Percentiles rank a stretch among this genome's conserved stretches.
phyloP scores from a whole-genome alignment of 208 protist genomes.

The Trypanosoma avium region DNA sequence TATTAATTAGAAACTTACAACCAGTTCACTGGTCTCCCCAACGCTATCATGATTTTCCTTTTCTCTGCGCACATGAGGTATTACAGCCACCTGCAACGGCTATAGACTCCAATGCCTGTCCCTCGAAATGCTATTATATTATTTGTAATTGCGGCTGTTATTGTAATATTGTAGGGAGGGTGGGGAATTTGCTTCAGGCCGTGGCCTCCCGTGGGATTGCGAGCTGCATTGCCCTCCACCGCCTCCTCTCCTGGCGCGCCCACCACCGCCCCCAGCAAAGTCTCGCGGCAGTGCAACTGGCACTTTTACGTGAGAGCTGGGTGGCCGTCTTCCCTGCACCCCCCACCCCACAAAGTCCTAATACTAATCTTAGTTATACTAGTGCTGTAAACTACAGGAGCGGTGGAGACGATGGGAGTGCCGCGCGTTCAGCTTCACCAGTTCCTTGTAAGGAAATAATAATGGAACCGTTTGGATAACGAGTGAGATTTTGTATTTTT shows the following conservation, averaged over 20 bases:
- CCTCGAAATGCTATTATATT: no score
- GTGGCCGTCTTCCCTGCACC: background rate
- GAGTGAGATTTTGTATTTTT: no score
- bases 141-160: no score
- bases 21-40: slow-evolving; percentile 6
- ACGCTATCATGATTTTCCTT: background rate
- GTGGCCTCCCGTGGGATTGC: slow-evolving; percentile 2
- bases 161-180: no score
- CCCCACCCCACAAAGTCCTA: background rate
- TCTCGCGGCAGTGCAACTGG: slow-evolving; percentile 8
- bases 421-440: background rate
- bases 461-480: no score
- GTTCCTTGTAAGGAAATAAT: no score
- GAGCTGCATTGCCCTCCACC: background rate
- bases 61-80: slow-evolving; percentile 22
- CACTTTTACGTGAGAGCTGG: slow-evolving; percentile 13
- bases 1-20: slow-evolving; percentile 2
- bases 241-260: background rate
- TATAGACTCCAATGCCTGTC: no score
- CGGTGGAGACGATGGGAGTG: no score
- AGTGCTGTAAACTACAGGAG: no score
- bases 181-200: background rate
- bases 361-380: background rate
- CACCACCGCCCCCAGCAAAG: background rate
- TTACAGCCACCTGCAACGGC: background rate